phyloP scores from a whole-genome alignment of 2,329 filamentous ascomycete genomes.

The Bipolaris gigantea region DNA sequence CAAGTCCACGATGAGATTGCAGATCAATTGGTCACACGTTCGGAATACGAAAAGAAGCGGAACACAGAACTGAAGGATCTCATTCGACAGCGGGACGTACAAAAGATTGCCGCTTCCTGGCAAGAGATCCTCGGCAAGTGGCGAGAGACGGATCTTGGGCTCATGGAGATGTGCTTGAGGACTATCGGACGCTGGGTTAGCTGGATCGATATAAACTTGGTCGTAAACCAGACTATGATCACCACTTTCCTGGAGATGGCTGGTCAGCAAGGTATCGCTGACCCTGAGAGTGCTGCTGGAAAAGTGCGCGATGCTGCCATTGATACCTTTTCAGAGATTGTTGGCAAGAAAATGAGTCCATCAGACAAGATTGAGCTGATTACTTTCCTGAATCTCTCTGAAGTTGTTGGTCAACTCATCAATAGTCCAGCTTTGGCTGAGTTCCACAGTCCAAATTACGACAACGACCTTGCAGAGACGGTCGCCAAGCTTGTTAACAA shows the following conservation, averaged over 20 bases:
- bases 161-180: slow-evolving; percentile 86
- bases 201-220: slow-evolving; percentile 95
- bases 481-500: slow-evolving; percentile 96
- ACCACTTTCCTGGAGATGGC: slow-evolving; percentile 83
- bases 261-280: slow-evolving; percentile 66
- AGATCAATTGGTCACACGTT: slow-evolving; percentile 81
- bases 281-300: slow-evolving; percentile 62
- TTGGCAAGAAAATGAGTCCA: slow-evolving; percentile 96
- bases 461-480: slow-evolving; percentile 91
- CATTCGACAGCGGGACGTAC: slow-evolving; percentile 81
- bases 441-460: slow-evolving; percentile 80
- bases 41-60: slow-evolving; percentile 76
- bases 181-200: slow-evolving; percentile 97
- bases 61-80: slow-evolving; percentile 91
- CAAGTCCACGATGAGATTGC: slow-evolving; percentile 98
- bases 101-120: slow-evolving; percentile 87
- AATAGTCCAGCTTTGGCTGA: slow-evolving; percentile 79
- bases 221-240: slow-evolving; percentile 82
- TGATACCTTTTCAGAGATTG: slow-evolving; percentile 92
- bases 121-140: slow-evolving; percentile 84
- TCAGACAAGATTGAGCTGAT: slow-evolving; percentile 94
- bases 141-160: slow-evolving; percentile 64
- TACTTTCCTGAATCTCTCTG: slow-evolving; percentile 80
- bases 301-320: slow-evolving; percentile 88
- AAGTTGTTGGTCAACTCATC: slow-evolving; percentile 84